Base-by-base conservation (phyloP, 2,329 filamentous ascomycete species). In the Arthrobotrys musiformis region DNA sequence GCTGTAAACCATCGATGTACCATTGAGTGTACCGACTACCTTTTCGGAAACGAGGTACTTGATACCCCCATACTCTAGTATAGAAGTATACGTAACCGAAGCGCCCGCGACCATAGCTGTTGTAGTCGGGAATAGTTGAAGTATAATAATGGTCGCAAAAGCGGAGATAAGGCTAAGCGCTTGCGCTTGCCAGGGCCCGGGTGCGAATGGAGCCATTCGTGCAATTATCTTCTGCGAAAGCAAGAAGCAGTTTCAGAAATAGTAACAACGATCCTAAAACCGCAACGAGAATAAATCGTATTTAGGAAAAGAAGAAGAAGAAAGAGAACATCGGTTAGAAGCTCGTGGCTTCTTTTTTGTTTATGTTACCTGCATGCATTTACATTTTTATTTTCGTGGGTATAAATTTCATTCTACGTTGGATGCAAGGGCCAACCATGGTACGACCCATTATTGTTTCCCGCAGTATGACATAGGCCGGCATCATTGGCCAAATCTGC, bases 11-110 rank as follows among this genome's bases (percentile, higher is more conserved):
- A 40, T 30, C 17, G 44, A 33, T n/a, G 33, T 30, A 58, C 40
- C 48, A n/a, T 69, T 46, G 17, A 30, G 22, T 5, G 44, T 15
- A 15, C 40, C 37, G 15, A 26, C 56, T 2, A 69, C 70, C 15
- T 63, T 69, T 2, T 75, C 30, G 22, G 70, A 75, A 13, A 69
- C 54, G 13, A 75, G 56, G 19, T 68, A 69, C 28, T 63, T 69
- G 24, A 33, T 37, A 22, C 15, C 22, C 4, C 37, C 48, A 9
- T 42, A 46, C 15, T 63, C 70, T 28, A 75, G 24, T 28, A 69
- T 62, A 5, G 52, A 42, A 24, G 28, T 42, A 17, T 42, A n/a
- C 40, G n/a, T 13, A 17, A 26, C 33, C 3, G 19, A 58, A 37
- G 54, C 33, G 30, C 30, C 54, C 19, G n/a, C n/a, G 19, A 42